These are phyloP conservation scores for Epichloe gansuensis DNA, from an alignment of 2,329 filamentous ascomycete genomes.

Conservation along the genomic window DNA sequence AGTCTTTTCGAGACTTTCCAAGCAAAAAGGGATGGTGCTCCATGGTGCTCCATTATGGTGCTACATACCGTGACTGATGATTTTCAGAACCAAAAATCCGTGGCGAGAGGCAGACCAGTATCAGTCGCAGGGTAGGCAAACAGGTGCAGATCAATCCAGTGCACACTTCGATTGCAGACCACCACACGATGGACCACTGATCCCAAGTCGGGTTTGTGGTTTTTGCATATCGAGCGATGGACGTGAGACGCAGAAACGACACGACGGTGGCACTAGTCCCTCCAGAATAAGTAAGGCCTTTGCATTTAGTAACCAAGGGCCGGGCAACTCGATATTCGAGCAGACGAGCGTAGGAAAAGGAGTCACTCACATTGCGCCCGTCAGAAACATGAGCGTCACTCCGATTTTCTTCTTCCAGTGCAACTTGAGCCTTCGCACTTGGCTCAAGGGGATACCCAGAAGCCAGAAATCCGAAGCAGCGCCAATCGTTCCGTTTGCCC, in stretches of 20 bases:
- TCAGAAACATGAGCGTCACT: slow-evolving; percentile 30
- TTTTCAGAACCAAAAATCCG: not conserved
- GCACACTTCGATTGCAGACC: slow-evolving; percentile 21
- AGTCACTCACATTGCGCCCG: slow-evolving; percentile 23
- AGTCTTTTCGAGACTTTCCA: not conserved
- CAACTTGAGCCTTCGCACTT: slow-evolving; percentile 24
- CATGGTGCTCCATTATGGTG: too few species aligned
- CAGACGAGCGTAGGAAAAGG: not conserved
- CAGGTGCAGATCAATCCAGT: slow-evolving; percentile 22
- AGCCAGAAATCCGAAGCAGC: slow-evolving; percentile 35
- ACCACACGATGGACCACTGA: slow-evolving; percentile 15
- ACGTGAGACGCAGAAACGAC: slow-evolving; percentile 18
- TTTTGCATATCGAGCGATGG: slow-evolving; percentile 15
- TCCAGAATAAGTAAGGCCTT: not conserved
- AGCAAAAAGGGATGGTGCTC: too few species aligned
- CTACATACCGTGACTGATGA: not conserved
- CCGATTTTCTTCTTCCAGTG: slow-evolving; percentile 30
- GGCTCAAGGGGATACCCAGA: slow-evolving; percentile 30
- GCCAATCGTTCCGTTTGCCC: slow-evolving; percentile 32
- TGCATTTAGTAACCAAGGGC: too few species aligned
- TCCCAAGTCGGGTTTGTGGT: slow-evolving; percentile 19
- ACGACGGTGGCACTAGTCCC: slow-evolving; percentile 17
- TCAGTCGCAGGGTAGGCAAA: slow-evolving; percentile 17
- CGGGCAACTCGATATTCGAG: not conserved
- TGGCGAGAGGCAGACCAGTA: slow-evolving; percentile 8